Evolutionary conservation across 495 filamentous ascomycete genomes (phyloP).

Genomic region (Hypoxylon intermedium): DNA sequence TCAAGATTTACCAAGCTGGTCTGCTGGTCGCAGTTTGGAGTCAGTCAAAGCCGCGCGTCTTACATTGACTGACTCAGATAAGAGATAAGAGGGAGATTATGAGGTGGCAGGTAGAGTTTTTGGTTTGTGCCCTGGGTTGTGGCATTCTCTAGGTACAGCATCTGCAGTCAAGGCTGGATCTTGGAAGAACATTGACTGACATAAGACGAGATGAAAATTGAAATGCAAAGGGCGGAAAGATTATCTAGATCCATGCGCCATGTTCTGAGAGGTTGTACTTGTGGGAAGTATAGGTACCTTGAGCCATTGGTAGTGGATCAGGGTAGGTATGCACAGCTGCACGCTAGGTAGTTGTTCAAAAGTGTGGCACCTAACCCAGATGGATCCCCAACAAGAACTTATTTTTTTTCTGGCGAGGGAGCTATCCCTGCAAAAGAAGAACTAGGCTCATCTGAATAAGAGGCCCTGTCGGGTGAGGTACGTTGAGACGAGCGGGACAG

Average conservation of each 20-base stretch:
- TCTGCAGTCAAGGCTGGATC: background rate
- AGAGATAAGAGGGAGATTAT: no score
- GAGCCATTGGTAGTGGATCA: constrained; percentile 3
- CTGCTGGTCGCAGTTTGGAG: no score
- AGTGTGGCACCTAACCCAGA: constrained; percentile 38
- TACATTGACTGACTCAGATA: no score
- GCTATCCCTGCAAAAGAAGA: constrained; percentile 23
- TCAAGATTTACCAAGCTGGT: no score
- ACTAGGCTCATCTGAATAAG: constrained; percentile 26
- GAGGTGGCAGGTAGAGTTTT: no score
- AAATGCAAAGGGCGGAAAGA: background rate
- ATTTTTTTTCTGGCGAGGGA: constrained; percentile 41
- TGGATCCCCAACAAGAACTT: constrained; percentile 46
- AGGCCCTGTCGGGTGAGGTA: constrained; percentile 14
- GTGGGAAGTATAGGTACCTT: constrained; percentile 27
- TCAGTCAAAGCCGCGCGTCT: no score
- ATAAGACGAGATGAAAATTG: background rate
- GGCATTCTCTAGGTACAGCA: no score
- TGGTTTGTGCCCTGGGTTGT: no score
- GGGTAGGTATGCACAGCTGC: constrained; percentile 17
- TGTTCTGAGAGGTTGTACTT: background rate
- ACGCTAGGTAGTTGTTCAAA: constrained; percentile 39
- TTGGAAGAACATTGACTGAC: background rate
- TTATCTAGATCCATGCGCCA: background rate
- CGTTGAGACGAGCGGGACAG: constrained; percentile 18